A percentile compares a stretch with the other conserved stretches of the same genome.
These are phyloP conservation scores for Gossypium mustelinum DNA, from an alignment of 345 rosid genomes.

Conservation along the genomic window DNA sequence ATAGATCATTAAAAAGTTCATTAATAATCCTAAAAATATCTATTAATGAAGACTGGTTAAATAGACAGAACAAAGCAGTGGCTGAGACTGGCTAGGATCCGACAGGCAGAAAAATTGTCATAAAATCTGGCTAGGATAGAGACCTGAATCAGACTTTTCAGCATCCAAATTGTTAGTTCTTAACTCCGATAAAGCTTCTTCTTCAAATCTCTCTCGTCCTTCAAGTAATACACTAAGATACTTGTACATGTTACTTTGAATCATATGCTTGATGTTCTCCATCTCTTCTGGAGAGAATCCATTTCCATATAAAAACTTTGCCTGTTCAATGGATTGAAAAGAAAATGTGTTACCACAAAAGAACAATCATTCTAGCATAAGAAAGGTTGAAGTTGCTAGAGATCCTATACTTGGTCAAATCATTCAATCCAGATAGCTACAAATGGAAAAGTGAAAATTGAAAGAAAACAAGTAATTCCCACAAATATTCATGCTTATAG, in stretches of 20 bases:
- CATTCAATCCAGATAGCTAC: not conserved
- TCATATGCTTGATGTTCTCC: conserved; percentile 53
- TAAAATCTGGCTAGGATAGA: not conserved
- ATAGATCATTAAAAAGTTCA: not conserved
- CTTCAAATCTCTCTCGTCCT: conserved; percentile 63
- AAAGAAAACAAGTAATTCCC: not conserved
- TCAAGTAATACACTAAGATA: conserved; percentile 67
- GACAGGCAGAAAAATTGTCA: not conserved
- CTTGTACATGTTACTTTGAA: conserved; percentile 60
- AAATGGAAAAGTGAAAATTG: not conserved
- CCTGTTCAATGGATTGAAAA: conserved; percentile 29
- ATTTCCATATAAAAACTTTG: conserved; percentile 51
- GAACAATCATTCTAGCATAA: not conserved
- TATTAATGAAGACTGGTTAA: not conserved
- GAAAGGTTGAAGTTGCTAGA: not conserved
- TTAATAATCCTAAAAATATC: not conserved
- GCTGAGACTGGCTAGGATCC: not conserved
- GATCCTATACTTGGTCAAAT: not conserved
- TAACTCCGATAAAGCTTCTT: conserved; percentile 36
- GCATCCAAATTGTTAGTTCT: conserved; percentile 15
- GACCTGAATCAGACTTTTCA: conserved; percentile 39
- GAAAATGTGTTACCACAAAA: not conserved
- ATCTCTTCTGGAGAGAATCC: conserved; percentile 49
- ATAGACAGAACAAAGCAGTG: conserved; percentile 5
- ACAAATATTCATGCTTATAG: too few species aligned